Base-by-base conservation (phyloP, 164 flowering plant genomes). In the Sedum album region DNA sequence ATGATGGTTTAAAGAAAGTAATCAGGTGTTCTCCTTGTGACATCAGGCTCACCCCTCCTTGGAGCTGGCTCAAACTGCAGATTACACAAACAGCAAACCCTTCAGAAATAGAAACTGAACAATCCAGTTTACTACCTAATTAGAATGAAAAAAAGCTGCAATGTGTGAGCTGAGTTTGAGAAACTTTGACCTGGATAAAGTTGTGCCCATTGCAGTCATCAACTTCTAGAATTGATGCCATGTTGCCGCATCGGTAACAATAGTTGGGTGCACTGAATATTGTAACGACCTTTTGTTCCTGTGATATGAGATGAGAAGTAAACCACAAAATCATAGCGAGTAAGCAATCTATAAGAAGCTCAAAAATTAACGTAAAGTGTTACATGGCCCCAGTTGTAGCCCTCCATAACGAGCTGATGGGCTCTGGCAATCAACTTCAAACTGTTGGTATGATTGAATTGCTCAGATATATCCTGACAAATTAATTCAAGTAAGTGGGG, bases 1-100 rank as follows among this genome's bases (percentile, higher is more conserved):
- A 68, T 35, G 23, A 36, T 28, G 68, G 73, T 62, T 67, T 69
- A 92, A 68, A 93, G 79, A 79, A 93, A 93, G 72, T 93, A 93
- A 79, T 93, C 98, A 2, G 98, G 98, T 68, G 98, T 93, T 79
- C 98, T 87, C 17, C 98, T 84, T 36, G 96, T 93, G 25, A 93
- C 98, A 78, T 90, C 98, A 26, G 98, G 98, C 79, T 93, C 98
- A 42, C 98, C 98, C 75, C 98, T 84, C 83, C 98, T 82, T 33
- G 98, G 98, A 74, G 98, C 97, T 68, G 98, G 98, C 72, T 93
- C 98, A 83, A 93, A 93, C 98, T 93, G 90, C 77, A 84, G 57
- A n/a, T 41, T 26, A 38, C 61, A 68, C 0, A 53, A 28, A 25
- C 11, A 49, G 20, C 20, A 67, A 46, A 44, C 18, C 48, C 48